Conservation (phyloP, 2,329 filamentous ascomycete species). For the Alternaria infectoria region DNA sequence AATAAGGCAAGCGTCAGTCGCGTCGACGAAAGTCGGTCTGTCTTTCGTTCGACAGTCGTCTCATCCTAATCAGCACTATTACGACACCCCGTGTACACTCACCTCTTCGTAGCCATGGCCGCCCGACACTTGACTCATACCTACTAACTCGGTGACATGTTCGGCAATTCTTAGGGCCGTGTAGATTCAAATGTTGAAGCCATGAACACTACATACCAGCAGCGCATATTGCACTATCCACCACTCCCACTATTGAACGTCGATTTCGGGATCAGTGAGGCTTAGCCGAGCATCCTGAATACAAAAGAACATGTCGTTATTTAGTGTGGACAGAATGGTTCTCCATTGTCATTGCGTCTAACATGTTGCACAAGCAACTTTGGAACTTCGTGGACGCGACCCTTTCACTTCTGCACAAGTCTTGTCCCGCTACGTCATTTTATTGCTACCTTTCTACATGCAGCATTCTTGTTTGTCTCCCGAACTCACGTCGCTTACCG, state of each 20-base stretch:
- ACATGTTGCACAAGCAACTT: not conserved
- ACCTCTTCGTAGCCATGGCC: not conserved
- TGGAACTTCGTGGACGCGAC: not conserved
- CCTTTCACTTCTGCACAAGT: not conserved
- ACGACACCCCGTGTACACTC: not conserved
- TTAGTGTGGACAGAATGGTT: not conserved
- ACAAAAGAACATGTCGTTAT: not conserved
- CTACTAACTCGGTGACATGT: not conserved
- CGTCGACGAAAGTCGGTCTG: not conserved
- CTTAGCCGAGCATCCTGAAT: not conserved
- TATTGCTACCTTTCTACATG: not conserved
- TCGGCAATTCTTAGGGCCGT: not conserved
- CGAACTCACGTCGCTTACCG: not conserved
- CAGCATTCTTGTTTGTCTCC: not conserved
- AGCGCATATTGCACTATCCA: not conserved
- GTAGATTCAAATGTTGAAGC: not conserved
- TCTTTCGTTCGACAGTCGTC: not conserved
- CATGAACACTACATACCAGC: not conserved
- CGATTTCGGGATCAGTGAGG: conserved; percentile 1
- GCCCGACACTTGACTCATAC: not conserved
- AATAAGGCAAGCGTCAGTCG: not conserved
- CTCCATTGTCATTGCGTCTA: not conserved
- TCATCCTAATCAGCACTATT: not conserved
- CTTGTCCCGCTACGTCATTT: not conserved
- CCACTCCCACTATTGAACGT: not conserved